These are phyloP conservation scores for Calonectria honghensis DNA, from an alignment of 2,329 filamentous ascomycete genomes.

Conservation along the genomic window DNA sequence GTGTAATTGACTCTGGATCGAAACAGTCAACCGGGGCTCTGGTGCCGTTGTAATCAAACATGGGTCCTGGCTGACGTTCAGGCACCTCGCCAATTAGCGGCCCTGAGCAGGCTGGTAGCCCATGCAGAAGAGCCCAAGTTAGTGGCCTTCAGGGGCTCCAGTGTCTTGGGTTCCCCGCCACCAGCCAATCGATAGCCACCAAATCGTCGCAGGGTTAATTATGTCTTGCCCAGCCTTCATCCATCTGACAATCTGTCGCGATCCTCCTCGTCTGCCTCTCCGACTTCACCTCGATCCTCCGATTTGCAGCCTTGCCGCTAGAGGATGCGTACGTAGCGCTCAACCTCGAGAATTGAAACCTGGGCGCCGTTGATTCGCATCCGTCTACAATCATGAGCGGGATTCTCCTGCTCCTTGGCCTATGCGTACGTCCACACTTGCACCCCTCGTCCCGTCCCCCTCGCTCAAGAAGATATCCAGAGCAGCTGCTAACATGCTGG, in stretches of 20 bases:
- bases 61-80: conserved; percentile 28
- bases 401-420: conserved; percentile 62
- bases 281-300: conserved; percentile 32
- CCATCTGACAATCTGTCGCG: conserved; percentile 48
- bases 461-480: neutral
- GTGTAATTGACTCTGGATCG: neutral
- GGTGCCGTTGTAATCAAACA: conserved; percentile 27
- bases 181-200: conserved; percentile 51
- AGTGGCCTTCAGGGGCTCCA: conserved; percentile 35
- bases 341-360: conserved; percentile 36
- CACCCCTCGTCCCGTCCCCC: neutral
- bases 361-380: conserved; percentile 41
- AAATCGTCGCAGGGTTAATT: conserved; percentile 50
- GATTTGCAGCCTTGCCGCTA: conserved; percentile 35
- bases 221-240: conserved; percentile 39
- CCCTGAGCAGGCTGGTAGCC: conserved; percentile 32
- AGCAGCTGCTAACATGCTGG: conserved; percentile 48
- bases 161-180: conserved; percentile 49
- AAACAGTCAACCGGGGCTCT: conserved; percentile 25
- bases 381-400: conserved; percentile 60
- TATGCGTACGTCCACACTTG: conserved; percentile 61
- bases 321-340: conserved; percentile 53
- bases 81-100: conserved; percentile 38
- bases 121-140: conserved; percentile 31
- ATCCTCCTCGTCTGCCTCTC: conserved; percentile 48